Percentiles rank a stretch among this genome's conserved stretches.
These are phyloP conservation scores for Lepidopterella palustris DNA, from an alignment of 495 filamentous ascomycete species.

Conservation along the genomic window DNA sequence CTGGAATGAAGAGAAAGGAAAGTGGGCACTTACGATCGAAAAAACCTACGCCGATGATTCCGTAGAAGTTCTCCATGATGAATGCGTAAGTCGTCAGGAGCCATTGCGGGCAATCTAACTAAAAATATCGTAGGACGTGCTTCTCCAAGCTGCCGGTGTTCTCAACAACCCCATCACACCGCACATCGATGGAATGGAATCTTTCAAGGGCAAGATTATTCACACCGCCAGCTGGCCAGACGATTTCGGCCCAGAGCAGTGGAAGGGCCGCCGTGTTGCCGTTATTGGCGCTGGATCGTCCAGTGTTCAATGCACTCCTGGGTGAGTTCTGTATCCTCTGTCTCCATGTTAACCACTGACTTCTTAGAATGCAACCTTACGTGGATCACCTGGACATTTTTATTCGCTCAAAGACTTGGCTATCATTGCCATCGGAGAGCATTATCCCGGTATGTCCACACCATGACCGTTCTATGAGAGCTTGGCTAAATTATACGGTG, in stretches of 20 bases:
- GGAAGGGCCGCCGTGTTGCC: neutral
- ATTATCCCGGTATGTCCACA: no score
- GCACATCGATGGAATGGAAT: neutral
- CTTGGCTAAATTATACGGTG: no score
- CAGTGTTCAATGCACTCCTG: neutral
- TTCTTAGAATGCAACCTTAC: neutral
- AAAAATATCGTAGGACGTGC: neutral
- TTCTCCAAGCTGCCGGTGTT: neutral
- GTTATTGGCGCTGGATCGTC: neutral
- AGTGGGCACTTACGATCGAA: neutral
- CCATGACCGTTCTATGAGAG: no score
- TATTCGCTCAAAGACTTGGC: neutral
- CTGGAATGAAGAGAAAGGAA: neutral
- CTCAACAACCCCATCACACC: neutral
- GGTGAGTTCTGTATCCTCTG: no score
- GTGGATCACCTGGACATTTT: neutral
- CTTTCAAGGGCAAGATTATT: neutral
- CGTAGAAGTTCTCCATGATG: neutral
- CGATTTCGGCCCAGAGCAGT: neutral
- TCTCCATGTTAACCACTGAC: no score
- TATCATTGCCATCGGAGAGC: no score
- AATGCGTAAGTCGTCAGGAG: neutral
- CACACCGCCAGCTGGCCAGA: neutral
- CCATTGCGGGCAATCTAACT: no score
- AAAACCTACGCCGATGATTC: neutral